A percentile compares a stretch with the other conserved stretches of the same genome.
Conservation (phyloP, 1,139 yeast species). For the Saccharomyces hybrid region DNA sequence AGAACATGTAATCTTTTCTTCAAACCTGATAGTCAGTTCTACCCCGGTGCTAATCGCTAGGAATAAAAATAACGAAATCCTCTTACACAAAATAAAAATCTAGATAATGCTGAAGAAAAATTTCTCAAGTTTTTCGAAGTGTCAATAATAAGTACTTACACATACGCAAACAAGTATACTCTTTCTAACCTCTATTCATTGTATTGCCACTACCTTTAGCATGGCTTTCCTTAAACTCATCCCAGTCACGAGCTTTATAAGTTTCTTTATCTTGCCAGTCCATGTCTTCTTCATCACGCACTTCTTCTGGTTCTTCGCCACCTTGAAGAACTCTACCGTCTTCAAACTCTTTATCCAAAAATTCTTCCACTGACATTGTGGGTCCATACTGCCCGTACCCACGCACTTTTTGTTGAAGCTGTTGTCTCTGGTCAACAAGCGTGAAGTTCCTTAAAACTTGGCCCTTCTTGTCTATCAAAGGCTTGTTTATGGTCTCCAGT, state of each 20-base stretch:
- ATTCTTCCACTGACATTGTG: conserved; percentile 91
- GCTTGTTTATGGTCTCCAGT: conserved; percentile 40
- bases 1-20: not conserved
- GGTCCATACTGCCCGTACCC: conserved; percentile 94
- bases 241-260: conserved; percentile 75
- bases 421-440: conserved; percentile 53
- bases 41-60: not conserved
- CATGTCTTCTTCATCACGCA: conserved; percentile 44
- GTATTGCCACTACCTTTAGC: conserved; percentile 89
- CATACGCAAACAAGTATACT: not conserved
- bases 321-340: conserved; percentile 72
- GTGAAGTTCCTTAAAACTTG: conserved; percentile 81
- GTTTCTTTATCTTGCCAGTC: conserved; percentile 49
- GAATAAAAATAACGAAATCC: not conserved
- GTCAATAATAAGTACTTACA: not conserved
- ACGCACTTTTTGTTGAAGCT: conserved; percentile 56
- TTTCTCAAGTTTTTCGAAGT: too few species aligned
- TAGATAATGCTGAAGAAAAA: not conserved
- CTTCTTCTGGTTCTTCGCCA: conserved; percentile 39
- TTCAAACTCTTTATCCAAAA: conserved; percentile 73
- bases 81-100: not conserved
- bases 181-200: conserved; percentile 59
- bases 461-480: conserved; percentile 56
- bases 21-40: not conserved
- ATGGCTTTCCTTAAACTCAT: conserved; percentile 81